Base-by-base conservation (phyloP, 257 asterid genomes). In the Nicotiana undulata region DNA sequence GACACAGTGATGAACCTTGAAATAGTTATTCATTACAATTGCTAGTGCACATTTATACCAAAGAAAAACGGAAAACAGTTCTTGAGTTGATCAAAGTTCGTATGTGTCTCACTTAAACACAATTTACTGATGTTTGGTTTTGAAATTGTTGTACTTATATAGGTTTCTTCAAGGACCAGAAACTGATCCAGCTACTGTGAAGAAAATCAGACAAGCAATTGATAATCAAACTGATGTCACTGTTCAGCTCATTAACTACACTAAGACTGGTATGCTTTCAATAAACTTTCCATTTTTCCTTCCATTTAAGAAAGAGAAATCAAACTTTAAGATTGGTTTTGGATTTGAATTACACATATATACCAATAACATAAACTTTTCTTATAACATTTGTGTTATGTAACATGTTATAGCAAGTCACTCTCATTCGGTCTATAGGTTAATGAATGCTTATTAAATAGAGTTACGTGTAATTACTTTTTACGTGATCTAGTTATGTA, bases 111-210 rank as follows among this genome's bases (percentile, higher is more conserved):
- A 40, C 49, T 40, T 8, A 40, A 2, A 40, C 49, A 40, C 10
- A 40, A 9, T 40, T 40, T 40, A 40, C 3, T 40, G 12, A 40
- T 9, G 12, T 40, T 20, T 44, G 55, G 55, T 70, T 44, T 49
- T 74, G 9, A 37, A 8, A 8, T 26, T 49, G 40, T 26, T 49
- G 16, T 13, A 51, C 49, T 51, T 51, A 13, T 12, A 51, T 84
- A 95, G 99, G 86, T 96, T 96, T 85, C 98, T 96, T 81, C 99
- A 96, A 89, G 98, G 98, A 28, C 99, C 98, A 0, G 99, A 96
- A 85, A 96, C 99, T 63, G 98, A 96, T 87, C 98, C 97, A 8
- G 86, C 97, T 0, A 96, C 97, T 0, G 99, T 96, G 60, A 87
- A 80, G 89, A 94, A 96, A 89, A 96, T 96, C 83, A 88, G 98